phyloP scores from a whole-genome alignment of 306 rosid species.

The Luffa aegyptiaca region DNA sequence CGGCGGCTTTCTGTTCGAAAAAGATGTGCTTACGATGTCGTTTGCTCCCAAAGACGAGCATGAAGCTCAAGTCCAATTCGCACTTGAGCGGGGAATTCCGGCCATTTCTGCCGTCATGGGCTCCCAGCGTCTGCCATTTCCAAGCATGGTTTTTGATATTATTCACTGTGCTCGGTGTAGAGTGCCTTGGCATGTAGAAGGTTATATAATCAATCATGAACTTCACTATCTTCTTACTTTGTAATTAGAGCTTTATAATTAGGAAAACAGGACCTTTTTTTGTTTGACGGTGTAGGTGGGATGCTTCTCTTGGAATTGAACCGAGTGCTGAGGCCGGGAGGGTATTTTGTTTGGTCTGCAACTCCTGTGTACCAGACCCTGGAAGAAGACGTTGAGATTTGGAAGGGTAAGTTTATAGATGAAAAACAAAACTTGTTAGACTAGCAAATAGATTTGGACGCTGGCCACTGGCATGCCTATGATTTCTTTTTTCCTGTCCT shows the following conservation, averaged over 20 bases:
- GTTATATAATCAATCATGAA: constrained; percentile 17
- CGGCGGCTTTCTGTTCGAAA: constrained; percentile 77
- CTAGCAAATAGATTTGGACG: background rate
- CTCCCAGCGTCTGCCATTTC: constrained; percentile 78
- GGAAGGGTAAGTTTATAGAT: constrained; percentile 38
- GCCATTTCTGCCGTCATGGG: constrained; percentile 97
- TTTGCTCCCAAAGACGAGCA: constrained; percentile 97
- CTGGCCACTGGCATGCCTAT: background rate
- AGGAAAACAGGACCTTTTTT: background rate
- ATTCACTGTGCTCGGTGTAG: constrained; percentile 84
- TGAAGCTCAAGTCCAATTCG: constrained; percentile 91
- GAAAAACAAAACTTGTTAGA: background rate
- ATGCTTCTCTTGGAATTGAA: constrained; percentile 76
- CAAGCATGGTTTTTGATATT: constrained; percentile 61
- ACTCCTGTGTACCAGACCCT: constrained; percentile 86
- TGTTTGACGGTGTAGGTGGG: constrained; percentile 34
- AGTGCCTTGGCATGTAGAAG: constrained; percentile 87
- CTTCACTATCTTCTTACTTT: background rate
- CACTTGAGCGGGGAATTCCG: constrained; percentile 90
- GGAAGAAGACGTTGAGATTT: constrained; percentile 69
- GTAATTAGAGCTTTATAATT: background rate
- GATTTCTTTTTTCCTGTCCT: background rate
- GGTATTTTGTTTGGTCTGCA: constrained; percentile 79
- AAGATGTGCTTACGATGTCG: constrained; percentile 80
- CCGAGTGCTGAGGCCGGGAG: constrained; percentile 73